Conservation (phyloP, 345 rosid genomes). For the Erysimum cheiranthoides region DNA sequence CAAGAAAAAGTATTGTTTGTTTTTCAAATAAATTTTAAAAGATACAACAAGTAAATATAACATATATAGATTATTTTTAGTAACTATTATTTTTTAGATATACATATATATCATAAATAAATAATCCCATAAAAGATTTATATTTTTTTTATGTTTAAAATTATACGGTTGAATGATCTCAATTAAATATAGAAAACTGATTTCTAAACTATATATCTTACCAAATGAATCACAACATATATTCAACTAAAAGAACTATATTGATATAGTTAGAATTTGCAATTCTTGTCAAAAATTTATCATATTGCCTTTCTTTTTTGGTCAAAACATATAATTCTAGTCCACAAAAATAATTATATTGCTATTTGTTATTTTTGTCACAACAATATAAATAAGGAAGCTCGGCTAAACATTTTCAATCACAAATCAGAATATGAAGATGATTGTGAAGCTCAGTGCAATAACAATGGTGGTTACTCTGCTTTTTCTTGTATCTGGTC, state of each 20-base stretch:
- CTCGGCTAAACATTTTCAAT: neutral
- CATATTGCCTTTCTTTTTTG: neutral
- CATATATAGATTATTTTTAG: no score
- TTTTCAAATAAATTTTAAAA: neutral
- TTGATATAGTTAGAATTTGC: neutral
- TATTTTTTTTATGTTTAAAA: neutral
- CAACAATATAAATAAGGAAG: conserved; percentile 18
- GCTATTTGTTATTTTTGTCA: neutral
- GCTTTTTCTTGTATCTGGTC: neutral
- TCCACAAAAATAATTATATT: neutral
- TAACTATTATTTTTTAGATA: neutral
- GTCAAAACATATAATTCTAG: neutral
- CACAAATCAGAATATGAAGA: conserved; percentile 15
- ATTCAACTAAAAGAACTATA: neutral
- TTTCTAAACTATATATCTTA: neutral
- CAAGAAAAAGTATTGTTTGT: no score
- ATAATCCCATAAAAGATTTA: no score
- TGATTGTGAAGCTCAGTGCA: conserved; percentile 16
- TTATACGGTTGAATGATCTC: neutral
- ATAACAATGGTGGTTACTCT: conserved; percentile 16
- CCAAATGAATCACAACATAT: neutral
- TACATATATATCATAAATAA: neutral
- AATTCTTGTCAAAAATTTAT: neutral
- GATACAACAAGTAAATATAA: neutral
- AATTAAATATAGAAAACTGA: neutral